Conservation (phyloP, 108 stramenopile species). For the Mediolabrus comicus region DNA sequence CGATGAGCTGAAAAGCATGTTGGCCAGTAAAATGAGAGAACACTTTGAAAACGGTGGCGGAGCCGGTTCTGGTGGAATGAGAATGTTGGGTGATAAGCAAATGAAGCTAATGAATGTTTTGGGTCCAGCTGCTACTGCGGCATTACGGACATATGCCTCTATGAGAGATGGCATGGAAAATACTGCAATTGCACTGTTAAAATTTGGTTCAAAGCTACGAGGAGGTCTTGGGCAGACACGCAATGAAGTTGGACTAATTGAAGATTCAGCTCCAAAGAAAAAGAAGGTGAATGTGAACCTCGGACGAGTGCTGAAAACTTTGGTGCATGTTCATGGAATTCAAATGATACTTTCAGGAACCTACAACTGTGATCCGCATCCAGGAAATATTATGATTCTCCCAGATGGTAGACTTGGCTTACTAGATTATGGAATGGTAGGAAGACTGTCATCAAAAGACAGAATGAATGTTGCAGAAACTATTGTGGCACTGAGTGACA, state of each 20-base stretch:
- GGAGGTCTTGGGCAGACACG: background rate
- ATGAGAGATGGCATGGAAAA: slow-evolving; percentile 23
- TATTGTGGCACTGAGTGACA: slow-evolving; percentile 32
- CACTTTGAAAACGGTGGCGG: slow-evolving; percentile 50
- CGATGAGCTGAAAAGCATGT: slow-evolving; percentile 23
- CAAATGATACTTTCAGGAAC: slow-evolving; percentile 60
- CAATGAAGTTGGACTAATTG: slow-evolving; percentile 5
- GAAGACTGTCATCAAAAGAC: slow-evolving; percentile 24
- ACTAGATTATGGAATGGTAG: slow-evolving; percentile 83
- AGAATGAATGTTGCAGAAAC: slow-evolving; percentile 33
- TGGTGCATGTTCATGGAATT: slow-evolving; percentile 62
- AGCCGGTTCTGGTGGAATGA: slow-evolving; percentile 47
- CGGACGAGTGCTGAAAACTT: slow-evolving; percentile 46
- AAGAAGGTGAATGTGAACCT: slow-evolving; percentile 30
- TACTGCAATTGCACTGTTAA: slow-evolving; percentile 5
- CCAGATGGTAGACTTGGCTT: slow-evolving; percentile 70
- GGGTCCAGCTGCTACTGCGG: slow-evolving; percentile 7
- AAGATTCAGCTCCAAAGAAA: slow-evolving; percentile 2
- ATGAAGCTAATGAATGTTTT: slow-evolving; percentile 5
- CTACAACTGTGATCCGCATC: slow-evolving; percentile 80
- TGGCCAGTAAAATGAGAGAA: slow-evolving; percentile 39
- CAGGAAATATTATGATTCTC: slow-evolving; percentile 63
- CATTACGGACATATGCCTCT: slow-evolving; percentile 30
- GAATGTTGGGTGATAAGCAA: slow-evolving; percentile 35
- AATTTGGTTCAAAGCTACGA: slow-evolving; percentile 8